These are phyloP conservation scores for Globisporangium canariense DNA, from an alignment of 352 stramenopile genomes.

Conservation along the genomic window DNA sequence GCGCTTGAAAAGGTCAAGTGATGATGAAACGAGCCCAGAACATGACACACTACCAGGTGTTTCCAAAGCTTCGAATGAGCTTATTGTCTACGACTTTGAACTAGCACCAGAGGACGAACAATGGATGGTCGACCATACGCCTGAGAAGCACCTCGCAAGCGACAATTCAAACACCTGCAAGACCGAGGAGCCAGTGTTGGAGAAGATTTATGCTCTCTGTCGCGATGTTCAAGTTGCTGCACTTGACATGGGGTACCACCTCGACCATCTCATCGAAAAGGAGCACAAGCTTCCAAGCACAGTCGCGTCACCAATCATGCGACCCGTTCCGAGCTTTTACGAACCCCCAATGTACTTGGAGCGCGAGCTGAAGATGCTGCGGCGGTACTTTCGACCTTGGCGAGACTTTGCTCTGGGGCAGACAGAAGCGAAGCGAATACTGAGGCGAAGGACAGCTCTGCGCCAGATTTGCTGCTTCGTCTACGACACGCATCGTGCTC, in stretches of 20 bases:
- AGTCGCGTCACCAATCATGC: background rate
- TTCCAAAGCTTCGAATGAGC: background rate
- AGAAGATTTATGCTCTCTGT: conserved; percentile 19
- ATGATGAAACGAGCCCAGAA: background rate
- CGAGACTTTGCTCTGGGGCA: conserved; percentile 20
- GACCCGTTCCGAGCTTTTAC: background rate
- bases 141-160: background rate
- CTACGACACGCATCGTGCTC: conserved; percentile 8
- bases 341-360: conserved; percentile 40
- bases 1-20: background rate
- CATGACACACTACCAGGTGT: too few relatives aligned
- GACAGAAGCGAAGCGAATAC: conserved; percentile 19
- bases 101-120: background rate
- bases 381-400: conserved; percentile 51
- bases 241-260: conserved; percentile 16
- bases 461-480: conserved; percentile 31
- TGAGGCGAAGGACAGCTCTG: conserved; percentile 24
- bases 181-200: background rate
- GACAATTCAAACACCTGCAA: background rate
- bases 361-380: conserved; percentile 64
- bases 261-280: conserved; percentile 5
- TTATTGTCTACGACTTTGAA: conserved; percentile 1
- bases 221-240: conserved; percentile 18
- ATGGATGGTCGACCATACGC: too few relatives aligned
- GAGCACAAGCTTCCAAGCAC: background rate